Conservation (phyloP, 768 basidiomycete genomes). For the Tulasnella sp. region DNA sequence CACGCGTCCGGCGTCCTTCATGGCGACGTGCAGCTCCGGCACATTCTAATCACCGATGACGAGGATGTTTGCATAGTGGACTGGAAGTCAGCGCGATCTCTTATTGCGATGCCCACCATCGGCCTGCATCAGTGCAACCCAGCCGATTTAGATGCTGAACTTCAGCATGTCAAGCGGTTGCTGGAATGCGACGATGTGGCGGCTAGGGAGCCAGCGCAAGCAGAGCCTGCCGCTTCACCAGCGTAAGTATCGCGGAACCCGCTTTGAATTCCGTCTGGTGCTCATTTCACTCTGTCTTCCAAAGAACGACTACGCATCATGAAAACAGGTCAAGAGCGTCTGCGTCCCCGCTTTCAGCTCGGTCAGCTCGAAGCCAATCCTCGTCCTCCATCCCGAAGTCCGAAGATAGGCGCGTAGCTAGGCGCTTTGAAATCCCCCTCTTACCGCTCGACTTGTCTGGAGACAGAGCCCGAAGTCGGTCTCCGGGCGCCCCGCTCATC, state of each 20-base stretch:
- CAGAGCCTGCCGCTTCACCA: not conserved
- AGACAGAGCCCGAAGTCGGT: not conserved
- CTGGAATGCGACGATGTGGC: slow-evolving; percentile 11
- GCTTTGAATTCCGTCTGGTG: not conserved
- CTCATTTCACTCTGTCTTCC: not conserved
- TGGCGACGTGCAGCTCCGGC: slow-evolving; percentile 28
- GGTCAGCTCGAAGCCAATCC: not conserved
- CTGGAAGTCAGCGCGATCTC: slow-evolving; percentile 11
- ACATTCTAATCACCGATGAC: slow-evolving; percentile 25
- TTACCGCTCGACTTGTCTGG: not conserved
- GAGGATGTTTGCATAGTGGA: slow-evolving; percentile 19
- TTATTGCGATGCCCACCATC: not conserved
- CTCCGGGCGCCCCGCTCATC: slow-evolving; percentile 19
- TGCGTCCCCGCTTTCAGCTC: not conserved
- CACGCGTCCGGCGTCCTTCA: slow-evolving; percentile 29
- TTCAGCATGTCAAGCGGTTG: slow-evolving; percentile 3
- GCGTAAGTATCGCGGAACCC: not conserved
- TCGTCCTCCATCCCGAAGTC: not conserved
- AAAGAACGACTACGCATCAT: not conserved
- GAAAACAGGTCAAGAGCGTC: slow-evolving; percentile 1
- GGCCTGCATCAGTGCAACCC: slow-evolving; percentile 20
- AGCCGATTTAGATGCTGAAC: slow-evolving; percentile 14
- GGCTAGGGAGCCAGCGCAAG: not conserved
- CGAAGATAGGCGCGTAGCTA: not conserved
- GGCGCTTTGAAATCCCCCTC: slow-evolving; percentile 5